A percentile compares a stretch with the other conserved stretches of the same genome.
phyloP scores from a whole-genome alignment of 1,139 yeast genomes.

The Blastobotrys proliferans region DNA sequence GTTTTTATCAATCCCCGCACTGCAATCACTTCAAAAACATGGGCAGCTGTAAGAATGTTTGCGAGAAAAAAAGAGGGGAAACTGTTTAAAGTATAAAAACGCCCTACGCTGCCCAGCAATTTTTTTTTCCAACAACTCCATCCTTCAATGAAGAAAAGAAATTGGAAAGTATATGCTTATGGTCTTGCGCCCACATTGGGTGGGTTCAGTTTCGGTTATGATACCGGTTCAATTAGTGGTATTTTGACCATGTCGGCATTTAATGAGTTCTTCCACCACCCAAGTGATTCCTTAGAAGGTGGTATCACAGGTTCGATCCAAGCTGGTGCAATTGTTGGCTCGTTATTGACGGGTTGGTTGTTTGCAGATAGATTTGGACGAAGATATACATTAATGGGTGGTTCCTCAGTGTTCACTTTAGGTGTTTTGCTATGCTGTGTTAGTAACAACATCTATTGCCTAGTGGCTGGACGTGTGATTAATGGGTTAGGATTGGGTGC shows the following conservation, averaged over 20 bases:
- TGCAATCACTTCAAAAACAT: too few relatives aligned
- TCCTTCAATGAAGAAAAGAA: too few relatives aligned
- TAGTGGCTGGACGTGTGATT: conserved; percentile 34
- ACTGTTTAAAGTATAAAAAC: too few relatives aligned
- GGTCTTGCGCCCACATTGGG: conserved; percentile 15
- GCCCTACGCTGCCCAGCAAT: too few relatives aligned
- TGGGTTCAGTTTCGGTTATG: conserved; percentile 19
- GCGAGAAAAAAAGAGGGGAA: too few relatives aligned
- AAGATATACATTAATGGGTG: conserved; percentile 17
- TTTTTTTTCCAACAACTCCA: too few relatives aligned
- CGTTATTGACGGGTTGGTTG: conserved; percentile 18
- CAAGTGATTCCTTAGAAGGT: conserved; percentile 19
- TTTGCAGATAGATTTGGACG: conserved; percentile 19
- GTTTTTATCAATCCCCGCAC: too few relatives aligned
- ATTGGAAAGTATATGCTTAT: conserved; percentile 9
- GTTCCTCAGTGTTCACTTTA: conserved; percentile 17
- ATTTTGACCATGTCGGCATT: conserved; percentile 20
- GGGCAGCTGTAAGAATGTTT: too few relatives aligned
- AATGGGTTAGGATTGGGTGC: conserved; percentile 55
- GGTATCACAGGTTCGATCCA: conserved; percentile 22
- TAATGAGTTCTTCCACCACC: conserved; percentile 18
- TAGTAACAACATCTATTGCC: conserved; percentile 16
- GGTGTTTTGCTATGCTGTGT: conserved; percentile 20
- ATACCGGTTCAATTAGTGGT: conserved; percentile 21
- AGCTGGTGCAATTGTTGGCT: conserved; percentile 22